Evolutionary conservation across 176 grass and related monocot genomes (phyloP), one percentile per base, ranked within the genome.

Genomic region (Triticum dicoccoides): DNA sequence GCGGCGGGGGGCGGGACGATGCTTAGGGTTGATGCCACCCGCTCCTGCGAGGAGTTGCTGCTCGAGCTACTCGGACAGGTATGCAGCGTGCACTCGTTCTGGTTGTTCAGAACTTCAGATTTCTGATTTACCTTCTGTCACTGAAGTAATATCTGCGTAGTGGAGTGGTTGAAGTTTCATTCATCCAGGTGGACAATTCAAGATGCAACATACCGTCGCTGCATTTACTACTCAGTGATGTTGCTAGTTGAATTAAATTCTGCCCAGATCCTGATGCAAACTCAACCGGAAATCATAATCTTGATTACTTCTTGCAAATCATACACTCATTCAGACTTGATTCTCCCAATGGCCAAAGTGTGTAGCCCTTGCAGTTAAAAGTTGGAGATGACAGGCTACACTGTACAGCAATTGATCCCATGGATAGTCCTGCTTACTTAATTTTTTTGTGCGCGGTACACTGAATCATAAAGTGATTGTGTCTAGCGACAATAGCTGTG

Each of bases 41-140:
- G 29, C 35, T 37, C 35, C 35, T 37, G 35, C 35, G 29, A 82
- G 80, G 71, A 82, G 11, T 32, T 76, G 35, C 80, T 88, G 72
- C 1, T 77, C 17, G 86, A 76, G 44, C 62, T 88, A 38, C 39
- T 67, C 35, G 27, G 35, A 30, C 18, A 83, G 80, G 86, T 83
- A 70, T 69, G 13, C 68, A 9, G 10, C 34, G 45, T 56, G 51
- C 51, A 18, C 51, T 12, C 41, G 9, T 51, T n/a, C 11, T 1
- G 17, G 24, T 29, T 42, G 13, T 51, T 8, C 79, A 54, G 58
- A 30, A 11, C 18, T 81, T 87, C 12, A 63, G 12, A 80, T 25
- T 63, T 84, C 54, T 8, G 18, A 54, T 54, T 67, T 14, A 7
- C 17, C 39, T 67, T 6, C 6, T 54, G 5, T 2, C 51, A 18